These are phyloP conservation scores for Saccharomyces hybrid DNA, from an alignment of 1,139 yeast species.

Conservation along the genomic window DNA sequence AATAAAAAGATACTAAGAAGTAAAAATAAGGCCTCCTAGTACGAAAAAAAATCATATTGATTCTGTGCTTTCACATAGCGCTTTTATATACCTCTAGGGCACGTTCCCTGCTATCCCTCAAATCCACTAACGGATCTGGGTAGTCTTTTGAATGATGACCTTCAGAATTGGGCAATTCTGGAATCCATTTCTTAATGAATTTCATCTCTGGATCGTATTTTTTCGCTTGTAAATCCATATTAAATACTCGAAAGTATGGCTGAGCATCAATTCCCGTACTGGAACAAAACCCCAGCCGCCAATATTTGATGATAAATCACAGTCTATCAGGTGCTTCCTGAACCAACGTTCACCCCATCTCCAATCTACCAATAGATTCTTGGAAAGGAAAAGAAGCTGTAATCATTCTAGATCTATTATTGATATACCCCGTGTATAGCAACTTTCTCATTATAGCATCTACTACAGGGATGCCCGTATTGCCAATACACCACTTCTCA, in stretches of 20 bases:
- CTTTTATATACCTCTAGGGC: background rate
- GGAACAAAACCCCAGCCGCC: constrained; percentile 53
- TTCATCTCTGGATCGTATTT: constrained; percentile 42
- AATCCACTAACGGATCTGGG: background rate
- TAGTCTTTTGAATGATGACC: background rate
- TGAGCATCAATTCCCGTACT: constrained; percentile 49
- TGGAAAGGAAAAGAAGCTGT: constrained; percentile 47
- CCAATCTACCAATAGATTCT: constrained; percentile 48
- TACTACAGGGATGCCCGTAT: constrained; percentile 49
- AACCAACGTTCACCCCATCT: constrained; percentile 49
- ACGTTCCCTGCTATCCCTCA: background rate
- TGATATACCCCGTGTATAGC: constrained; percentile 44
- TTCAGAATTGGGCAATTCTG: constrained; percentile 33
- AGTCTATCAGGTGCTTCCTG: constrained; percentile 42
- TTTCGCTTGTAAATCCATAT: constrained; percentile 45
- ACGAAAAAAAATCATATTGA: no score
- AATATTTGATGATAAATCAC: constrained; percentile 47
- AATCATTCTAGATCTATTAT: constrained; percentile 48
- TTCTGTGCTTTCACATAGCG: background rate
- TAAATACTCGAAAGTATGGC: constrained; percentile 50
- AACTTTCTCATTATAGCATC: constrained; percentile 53
- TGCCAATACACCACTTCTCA: constrained; percentile 45
- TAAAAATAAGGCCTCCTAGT: no score
- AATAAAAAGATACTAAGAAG: no score
- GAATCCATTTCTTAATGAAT: constrained; percentile 45